Conservation (phyloP, 768 basidiomycete genomes). For the Pholiota conissans region DNA sequence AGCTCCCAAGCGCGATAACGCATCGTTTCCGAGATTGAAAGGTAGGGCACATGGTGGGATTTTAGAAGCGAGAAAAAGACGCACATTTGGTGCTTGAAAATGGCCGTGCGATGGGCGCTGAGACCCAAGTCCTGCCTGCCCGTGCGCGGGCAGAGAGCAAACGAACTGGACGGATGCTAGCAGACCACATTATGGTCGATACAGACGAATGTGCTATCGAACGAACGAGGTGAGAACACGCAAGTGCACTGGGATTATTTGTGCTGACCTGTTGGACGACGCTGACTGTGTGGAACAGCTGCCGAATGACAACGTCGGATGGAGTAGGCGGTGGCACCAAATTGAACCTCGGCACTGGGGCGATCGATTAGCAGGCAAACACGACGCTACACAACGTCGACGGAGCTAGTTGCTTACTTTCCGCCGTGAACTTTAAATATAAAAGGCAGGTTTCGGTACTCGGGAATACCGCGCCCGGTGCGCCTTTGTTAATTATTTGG, state of each 20-base stretch:
- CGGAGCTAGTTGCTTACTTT: too few relatives aligned
- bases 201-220: neutral
- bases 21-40: neutral
- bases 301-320: neutral
- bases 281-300: neutral
- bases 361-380: slow-evolving; percentile 3
- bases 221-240: neutral
- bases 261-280: neutral
- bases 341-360: slow-evolving; percentile 3
- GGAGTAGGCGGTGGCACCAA: neutral
- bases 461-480: too few relatives aligned
- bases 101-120: slow-evolving; percentile 9
- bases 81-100: slow-evolving; percentile 19
- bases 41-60: neutral
- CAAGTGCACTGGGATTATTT: neutral
- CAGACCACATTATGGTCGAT: slow-evolving; percentile 14
- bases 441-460: too few relatives aligned
- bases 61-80: slow-evolving; percentile 4
- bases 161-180: slow-evolving; percentile 13
- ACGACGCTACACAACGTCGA: slow-evolving; percentile 5
- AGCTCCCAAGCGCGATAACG: neutral
- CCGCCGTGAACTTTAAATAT: too few relatives aligned
- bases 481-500: too few relatives aligned
- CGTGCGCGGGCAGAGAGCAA: slow-evolving; percentile 16
- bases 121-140: slow-evolving; percentile 13